phyloP scores from a whole-genome alignment of 208 protist genomes.

The Porcisia hertigi region DNA sequence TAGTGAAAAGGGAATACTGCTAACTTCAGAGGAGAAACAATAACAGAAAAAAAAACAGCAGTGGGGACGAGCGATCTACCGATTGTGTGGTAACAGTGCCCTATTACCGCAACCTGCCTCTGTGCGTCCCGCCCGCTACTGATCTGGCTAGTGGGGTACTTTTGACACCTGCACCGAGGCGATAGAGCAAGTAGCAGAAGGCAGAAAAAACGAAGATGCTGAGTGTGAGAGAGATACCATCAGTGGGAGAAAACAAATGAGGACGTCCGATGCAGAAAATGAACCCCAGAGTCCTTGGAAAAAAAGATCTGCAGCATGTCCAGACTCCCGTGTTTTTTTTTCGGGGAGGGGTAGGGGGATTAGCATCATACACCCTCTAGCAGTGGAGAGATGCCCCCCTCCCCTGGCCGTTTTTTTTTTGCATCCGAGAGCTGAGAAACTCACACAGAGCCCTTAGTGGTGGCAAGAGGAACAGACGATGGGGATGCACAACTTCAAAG shows the following conservation, averaged over 20 bases:
- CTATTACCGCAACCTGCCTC: not conserved
- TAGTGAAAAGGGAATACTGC: not conserved
- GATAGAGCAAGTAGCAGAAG: not conserved
- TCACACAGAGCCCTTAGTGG: not conserved
- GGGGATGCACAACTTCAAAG: not conserved
- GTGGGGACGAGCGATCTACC: not conserved
- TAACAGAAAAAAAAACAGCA: not conserved
- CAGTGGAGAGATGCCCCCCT: not conserved
- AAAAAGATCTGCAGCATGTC: too few species aligned
- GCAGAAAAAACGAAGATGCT: not conserved
- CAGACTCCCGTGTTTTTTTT: too few species aligned
- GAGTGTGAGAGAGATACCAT: not conserved
- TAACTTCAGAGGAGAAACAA: not conserved
- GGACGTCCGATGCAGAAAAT: not conserved
- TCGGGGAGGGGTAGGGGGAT: too few species aligned
- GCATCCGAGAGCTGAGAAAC: not conserved
- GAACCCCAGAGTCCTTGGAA: not conserved
- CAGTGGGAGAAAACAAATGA: not conserved
- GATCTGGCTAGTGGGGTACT: not conserved
- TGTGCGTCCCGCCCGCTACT: not conserved
- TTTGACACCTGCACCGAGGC: not conserved
- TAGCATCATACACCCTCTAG: too few species aligned
- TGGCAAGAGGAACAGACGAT: not conserved
- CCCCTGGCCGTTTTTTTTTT: too few species aligned
- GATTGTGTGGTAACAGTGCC: not conserved